Conservation (phyloP, 2,329 filamentous ascomycete species). For the Furcasterigmium sp. region DNA sequence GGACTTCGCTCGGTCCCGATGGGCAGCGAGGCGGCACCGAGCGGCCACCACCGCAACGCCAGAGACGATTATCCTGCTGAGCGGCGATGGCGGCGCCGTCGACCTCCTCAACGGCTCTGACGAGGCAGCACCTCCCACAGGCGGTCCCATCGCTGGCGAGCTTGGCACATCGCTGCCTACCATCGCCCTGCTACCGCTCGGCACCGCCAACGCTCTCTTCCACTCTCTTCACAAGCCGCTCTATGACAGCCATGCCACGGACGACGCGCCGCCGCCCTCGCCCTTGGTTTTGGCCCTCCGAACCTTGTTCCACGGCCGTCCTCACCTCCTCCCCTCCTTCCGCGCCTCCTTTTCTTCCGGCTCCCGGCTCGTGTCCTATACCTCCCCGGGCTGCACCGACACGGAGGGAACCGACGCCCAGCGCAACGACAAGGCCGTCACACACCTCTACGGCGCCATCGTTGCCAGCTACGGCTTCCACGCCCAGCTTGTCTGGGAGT, state of each 20-base stretch:
- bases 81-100: slow-evolving; percentile 81
- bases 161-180: slow-evolving; percentile 31
- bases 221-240: slow-evolving; percentile 56
- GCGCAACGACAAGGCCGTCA: slow-evolving; percentile 23
- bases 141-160: no score
- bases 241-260: slow-evolving; percentile 25
- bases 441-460: slow-evolving; percentile 64
- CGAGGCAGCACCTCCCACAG: neutral
- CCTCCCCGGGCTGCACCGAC: neutral
- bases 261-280: slow-evolving; percentile 21
- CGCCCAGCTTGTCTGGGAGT: slow-evolving; percentile 82
- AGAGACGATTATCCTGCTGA: slow-evolving; percentile 69
- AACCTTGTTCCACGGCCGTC: slow-evolving; percentile 53
- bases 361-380: slow-evolving; percentile 40
- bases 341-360: slow-evolving; percentile 55
- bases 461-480: slow-evolving; percentile 91
- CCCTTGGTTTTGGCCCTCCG: slow-evolving; percentile 45
- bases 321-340: slow-evolving; percentile 57
- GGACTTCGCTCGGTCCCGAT: slow-evolving; percentile 47
- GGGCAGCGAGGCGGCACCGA: slow-evolving; percentile 27
- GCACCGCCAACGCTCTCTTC: slow-evolving; percentile 62
- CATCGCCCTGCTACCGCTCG: slow-evolving; percentile 53
- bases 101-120: slow-evolving; percentile 68
- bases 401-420: slow-evolving; percentile 6
- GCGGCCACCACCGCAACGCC: slow-evolving; percentile 4